A percentile compares a stretch with the other conserved stretches of the same genome.
Evolutionary conservation across 768 basidiomycete species (phyloP).

Genomic region (Amylocystis lapponica): DNA sequence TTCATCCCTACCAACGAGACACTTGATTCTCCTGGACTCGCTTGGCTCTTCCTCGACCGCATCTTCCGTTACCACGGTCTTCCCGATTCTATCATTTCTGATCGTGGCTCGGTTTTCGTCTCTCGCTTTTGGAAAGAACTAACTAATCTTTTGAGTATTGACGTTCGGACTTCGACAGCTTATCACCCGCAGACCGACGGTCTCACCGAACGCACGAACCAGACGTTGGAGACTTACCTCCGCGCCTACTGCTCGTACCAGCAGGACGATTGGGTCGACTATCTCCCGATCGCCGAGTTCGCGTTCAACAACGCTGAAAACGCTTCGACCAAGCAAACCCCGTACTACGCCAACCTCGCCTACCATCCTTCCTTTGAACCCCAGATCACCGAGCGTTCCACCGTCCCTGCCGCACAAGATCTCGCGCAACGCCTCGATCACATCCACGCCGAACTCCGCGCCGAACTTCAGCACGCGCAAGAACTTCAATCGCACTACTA

Average conservation of each 20-base stretch:
- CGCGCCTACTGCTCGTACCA: slow-evolving; percentile 30
- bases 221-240: slow-evolving; percentile 34
- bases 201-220: slow-evolving; percentile 32
- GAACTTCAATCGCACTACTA: slow-evolving; percentile 23
- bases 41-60: slow-evolving; percentile 2
- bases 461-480: slow-evolving; percentile 28
- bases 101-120: slow-evolving; percentile 12
- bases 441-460: slow-evolving; percentile 30
- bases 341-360: slow-evolving; percentile 6
- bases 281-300: slow-evolving; percentile 37
- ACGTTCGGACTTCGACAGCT: slow-evolving; percentile 26
- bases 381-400: slow-evolving; percentile 20
- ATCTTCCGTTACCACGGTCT: slow-evolving; percentile 12
- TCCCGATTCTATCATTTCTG: slow-evolving; percentile 11
- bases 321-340: slow-evolving; percentile 21
- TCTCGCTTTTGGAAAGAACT: slow-evolving; percentile 9
- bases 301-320: slow-evolving; percentile 33
- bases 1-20: slow-evolving; percentile 6
- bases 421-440: slow-evolving; percentile 21
- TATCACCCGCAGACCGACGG: slow-evolving; percentile 42
- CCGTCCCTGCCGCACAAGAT: slow-evolving; percentile 28
- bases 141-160: slow-evolving; percentile 5
- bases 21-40: slow-evolving; percentile 4
- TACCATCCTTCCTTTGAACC: slow-evolving; percentile 23
- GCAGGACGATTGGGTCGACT: slow-evolving; percentile 39